Conservation (phyloP, 169 alveolate genomes). For the Plasmodium gonderi region DNA sequence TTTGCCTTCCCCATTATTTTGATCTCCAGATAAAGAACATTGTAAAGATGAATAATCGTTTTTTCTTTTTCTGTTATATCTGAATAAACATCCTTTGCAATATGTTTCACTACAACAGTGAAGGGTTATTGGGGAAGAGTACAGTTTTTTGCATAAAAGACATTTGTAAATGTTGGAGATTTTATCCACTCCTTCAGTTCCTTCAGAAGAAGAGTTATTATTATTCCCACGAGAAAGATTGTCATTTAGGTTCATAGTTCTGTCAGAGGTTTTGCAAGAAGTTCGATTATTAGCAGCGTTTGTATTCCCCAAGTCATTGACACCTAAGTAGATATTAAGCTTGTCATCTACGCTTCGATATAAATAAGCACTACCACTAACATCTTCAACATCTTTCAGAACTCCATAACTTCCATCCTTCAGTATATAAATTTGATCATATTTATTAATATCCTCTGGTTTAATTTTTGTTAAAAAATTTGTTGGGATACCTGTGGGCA, state of each 20-base stretch:
- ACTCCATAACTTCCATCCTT: conserved; percentile 89
- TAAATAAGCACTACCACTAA: conserved; percentile 89
- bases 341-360: conserved; percentile 89
- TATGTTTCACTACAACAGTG: conserved; percentile 90
- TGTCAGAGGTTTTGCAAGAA: not conserved
- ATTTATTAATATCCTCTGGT: conserved; percentile 84
- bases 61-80: conserved; percentile 63
- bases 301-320: conserved; percentile 50
- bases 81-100: conserved; percentile 83
- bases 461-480: conserved; percentile 84
- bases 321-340: conserved; percentile 82
- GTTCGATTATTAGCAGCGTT: conserved; percentile 1
- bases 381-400: conserved; percentile 86
- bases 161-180: conserved; percentile 81
- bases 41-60: not conserved
- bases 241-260: conserved; percentile 12
- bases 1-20: not conserved
- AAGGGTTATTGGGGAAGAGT: conserved; percentile 85
- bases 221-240: not conserved
- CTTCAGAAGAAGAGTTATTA: not conserved
- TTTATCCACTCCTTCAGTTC: conserved; percentile 44
- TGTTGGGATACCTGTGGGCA: conserved; percentile 91
- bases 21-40: not conserved
- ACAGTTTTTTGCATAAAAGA: conserved; percentile 83
- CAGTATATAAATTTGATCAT: conserved; percentile 84